Conservation (phyloP, 106 monocot species). For the Triglochin maritima region DNA sequence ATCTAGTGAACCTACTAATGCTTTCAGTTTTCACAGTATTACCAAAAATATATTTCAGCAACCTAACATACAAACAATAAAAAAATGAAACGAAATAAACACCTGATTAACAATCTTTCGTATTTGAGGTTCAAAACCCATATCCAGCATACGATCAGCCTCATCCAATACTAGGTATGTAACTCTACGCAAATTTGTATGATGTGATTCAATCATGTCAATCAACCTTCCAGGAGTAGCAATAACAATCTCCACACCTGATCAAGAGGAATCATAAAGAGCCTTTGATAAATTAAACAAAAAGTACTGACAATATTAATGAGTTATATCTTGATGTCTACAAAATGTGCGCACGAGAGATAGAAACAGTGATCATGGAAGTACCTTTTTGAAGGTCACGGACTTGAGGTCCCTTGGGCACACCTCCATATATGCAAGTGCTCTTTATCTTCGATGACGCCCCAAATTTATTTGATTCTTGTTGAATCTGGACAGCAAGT, state of each 20-base stretch:
- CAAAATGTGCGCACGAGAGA: neutral
- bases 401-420: conserved; percentile 97
- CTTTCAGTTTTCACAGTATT: neutral
- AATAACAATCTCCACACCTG: conserved; percentile 99
- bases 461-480: conserved; percentile 90
- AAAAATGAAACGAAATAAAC: neutral
- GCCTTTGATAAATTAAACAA: neutral
- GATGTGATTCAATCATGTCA: conserved; percentile 98
- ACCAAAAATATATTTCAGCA: neutral
- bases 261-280: conserved; percentile 1
- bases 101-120: conserved; percentile 95
- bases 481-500: conserved; percentile 96
- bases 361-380: neutral
- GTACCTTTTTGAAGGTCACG: conserved; percentile 97
- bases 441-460: conserved; percentile 94
- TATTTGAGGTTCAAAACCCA: conserved; percentile 99
- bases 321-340: neutral
- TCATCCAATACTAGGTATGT: conserved; percentile 99
- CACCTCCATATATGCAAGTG: conserved; percentile 99
- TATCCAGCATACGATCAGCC: conserved; percentile 98
- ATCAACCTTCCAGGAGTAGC: conserved; percentile 96
- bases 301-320: neutral
- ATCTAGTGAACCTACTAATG: neutral
- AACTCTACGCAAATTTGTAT: conserved; percentile 88
- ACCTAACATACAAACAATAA: neutral